Evolutionary conservation across 1,284 basidiomycete genomes (phyloP), one percentile per base, ranked within the genome.

Genomic region (Fomitopsis schrenkii): DNA sequence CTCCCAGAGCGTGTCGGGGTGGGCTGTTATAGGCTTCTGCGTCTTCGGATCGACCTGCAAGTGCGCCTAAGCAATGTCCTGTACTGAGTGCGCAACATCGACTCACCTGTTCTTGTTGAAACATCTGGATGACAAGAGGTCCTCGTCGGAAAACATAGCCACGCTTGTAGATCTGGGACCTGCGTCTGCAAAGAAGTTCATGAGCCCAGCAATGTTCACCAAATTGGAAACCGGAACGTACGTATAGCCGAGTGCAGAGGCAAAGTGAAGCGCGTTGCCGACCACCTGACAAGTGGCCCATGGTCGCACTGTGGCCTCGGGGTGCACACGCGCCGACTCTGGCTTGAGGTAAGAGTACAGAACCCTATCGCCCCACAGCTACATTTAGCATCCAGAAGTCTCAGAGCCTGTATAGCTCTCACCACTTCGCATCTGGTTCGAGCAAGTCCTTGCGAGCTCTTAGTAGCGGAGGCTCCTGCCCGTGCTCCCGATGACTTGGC

Each of bases 261-360:
- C 88, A 70, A 92, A 91, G 68, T 86, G 85, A 45, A 91, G 73
- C 14, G 88, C 89, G 70, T 93, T 90, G 4, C 90, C 91, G 26
- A 84, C 77, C 15, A 93, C 87, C 66, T 90, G 83, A 63, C 85
- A 86, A 41, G 83, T 87, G 14, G 90, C 87, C 87, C 90, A 92
- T 12, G 90, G 90, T 58, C 90, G 80, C 55, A 93, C 90, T 2
- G 90, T 93, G 2, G 90, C 89, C 70, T 92, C 90, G 19, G 91
- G 89, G 67, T 93, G 87, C 17, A 87, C 85, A 41, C 90, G 83
- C 15, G 84, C 83, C 45, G 86, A 87, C 72, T 93, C 90, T 52
- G 91, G 88, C 70, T 90, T 91, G 58, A 91, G 75, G 71, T 89
- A 90, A 17, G 89, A 90, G 70, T 86, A 90, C 22, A 93, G 72